Conservation (phyloP, 257 asterid genomes). For the Solanum bukasovii region DNA sequence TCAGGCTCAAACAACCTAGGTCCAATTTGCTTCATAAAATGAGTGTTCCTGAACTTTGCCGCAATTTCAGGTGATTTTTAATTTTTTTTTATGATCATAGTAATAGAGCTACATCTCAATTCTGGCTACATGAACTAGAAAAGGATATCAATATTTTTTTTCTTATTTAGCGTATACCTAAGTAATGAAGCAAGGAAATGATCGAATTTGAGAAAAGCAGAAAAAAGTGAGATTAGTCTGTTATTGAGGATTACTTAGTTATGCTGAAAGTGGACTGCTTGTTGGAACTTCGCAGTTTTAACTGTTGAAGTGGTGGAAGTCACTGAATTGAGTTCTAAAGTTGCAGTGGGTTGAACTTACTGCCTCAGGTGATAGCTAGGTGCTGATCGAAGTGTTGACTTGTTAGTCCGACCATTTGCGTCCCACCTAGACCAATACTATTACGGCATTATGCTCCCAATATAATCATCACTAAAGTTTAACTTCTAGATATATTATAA, state of each 20-base stretch:
- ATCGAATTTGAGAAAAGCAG: neutral
- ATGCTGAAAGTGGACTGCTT: neutral
- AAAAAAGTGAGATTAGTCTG: neutral
- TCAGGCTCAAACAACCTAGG: conserved; percentile 72
- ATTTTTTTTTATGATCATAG: neutral
- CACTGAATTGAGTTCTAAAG: neutral
- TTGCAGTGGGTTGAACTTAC: neutral
- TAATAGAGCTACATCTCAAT: neutral
- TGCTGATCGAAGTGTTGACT: neutral
- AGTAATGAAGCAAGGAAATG: neutral
- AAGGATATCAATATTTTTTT: too few relatives aligned
- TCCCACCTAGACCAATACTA: neutral
- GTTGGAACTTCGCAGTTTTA: neutral
- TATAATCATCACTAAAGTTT: neutral
- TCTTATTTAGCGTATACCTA: neutral
- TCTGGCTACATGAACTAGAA: neutral
- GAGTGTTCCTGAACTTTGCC: conserved; percentile 99
- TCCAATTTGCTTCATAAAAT: conserved; percentile 75
- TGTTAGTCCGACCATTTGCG: neutral
- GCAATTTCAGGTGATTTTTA: conserved; percentile 63
- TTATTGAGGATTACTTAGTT: neutral
- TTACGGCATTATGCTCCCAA: neutral
- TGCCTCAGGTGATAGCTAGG: neutral
- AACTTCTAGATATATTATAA: neutral
- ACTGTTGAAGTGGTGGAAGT: neutral